Conservation (phyloP, 2,329 filamentous ascomycete genomes). For the Fulvia fulva region DNA sequence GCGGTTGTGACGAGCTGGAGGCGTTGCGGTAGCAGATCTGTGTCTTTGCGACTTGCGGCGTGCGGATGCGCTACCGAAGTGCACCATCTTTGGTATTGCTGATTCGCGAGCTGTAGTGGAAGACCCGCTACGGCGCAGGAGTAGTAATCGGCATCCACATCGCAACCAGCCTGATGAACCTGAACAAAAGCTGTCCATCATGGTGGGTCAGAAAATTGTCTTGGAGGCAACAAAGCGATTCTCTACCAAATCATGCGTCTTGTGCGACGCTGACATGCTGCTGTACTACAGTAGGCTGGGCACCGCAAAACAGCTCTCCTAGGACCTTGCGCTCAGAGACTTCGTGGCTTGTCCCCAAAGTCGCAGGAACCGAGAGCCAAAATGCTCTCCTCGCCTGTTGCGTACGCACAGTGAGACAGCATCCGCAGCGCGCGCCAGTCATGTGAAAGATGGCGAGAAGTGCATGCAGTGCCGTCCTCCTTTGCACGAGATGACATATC, state of each 20-base stretch:
- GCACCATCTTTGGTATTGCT: not conserved
- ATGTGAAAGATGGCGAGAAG: not conserved
- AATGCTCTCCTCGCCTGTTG: not conserved
- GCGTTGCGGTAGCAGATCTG: not conserved
- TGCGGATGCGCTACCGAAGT: not conserved
- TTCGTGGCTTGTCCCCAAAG: not conserved
- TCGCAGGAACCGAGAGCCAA: not conserved
- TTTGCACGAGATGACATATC: not conserved
- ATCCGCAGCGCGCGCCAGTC: slow-evolving; percentile 1
- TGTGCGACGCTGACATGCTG: not conserved
- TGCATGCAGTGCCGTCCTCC: not conserved
- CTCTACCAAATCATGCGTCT: not conserved
- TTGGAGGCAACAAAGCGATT: not conserved
- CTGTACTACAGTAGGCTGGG: not conserved
- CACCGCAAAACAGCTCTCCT: not conserved
- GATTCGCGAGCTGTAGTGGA: not conserved
- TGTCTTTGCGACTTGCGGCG: not conserved
- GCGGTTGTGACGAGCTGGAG: not conserved
- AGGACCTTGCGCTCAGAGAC: not conserved
- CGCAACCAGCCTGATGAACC: not conserved
- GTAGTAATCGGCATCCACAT: not conserved
- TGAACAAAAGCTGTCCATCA: not conserved
- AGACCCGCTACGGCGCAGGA: not conserved
- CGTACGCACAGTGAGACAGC: not conserved
- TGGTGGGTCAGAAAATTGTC: not conserved